Conservation (phyloP, 257 asterid genomes). For the Paraleonurus japonicus region DNA sequence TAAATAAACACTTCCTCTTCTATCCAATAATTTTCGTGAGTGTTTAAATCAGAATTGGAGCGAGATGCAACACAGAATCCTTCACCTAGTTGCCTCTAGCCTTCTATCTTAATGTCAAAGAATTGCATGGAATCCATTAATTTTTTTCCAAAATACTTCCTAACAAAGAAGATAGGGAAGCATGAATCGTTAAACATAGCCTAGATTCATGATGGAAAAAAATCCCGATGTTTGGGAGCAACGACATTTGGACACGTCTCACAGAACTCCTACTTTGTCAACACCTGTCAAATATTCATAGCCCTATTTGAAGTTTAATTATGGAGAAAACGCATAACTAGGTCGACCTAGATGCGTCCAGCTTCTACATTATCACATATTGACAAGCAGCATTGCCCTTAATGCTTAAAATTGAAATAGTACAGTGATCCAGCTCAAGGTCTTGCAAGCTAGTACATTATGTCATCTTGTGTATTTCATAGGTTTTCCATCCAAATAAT, state of each 20-base stretch:
- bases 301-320: conserved; percentile 2
- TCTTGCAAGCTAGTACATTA: background rate
- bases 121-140: background rate
- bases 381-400: background rate
- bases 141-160: background rate
- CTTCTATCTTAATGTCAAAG: background rate
- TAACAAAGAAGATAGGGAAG: background rate
- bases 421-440: background rate
- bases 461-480: background rate
- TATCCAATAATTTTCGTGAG: background rate
- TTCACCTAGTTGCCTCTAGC: background rate
- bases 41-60: too few relatives aligned
- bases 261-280: background rate
- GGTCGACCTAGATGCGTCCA: background rate
- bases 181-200: background rate
- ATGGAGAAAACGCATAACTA: background rate
- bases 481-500: background rate
- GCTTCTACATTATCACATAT: background rate
- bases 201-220: background rate
- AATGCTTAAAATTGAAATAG: background rate
- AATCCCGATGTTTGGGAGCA: background rate
- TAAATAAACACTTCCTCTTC: too few relatives aligned
- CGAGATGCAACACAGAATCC: too few relatives aligned
- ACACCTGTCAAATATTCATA: background rate
- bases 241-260: background rate